Percentiles rank a stretch among this genome's conserved stretches.
phyloP scores from a whole-genome alignment of 2,329 filamentous ascomycete species.

The Alternaria sp. region DNA sequence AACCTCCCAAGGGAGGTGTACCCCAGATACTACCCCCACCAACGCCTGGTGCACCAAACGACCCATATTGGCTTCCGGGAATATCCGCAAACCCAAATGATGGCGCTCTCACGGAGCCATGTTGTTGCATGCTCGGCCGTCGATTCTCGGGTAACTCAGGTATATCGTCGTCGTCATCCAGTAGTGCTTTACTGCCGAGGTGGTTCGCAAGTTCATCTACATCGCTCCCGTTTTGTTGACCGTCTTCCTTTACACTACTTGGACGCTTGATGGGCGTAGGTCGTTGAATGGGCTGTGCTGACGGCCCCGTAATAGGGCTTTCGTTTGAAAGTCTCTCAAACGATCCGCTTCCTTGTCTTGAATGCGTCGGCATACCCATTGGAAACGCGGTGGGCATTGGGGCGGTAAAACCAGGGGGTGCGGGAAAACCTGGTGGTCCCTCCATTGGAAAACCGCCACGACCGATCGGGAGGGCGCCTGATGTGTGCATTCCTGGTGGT shows the following conservation, averaged over 20 bases:
- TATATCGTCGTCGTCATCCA: slow-evolving; percentile 65
- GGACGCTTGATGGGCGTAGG: slow-evolving; percentile 90
- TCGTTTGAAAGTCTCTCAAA: slow-evolving; percentile 65
- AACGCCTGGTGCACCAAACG: slow-evolving; percentile 39
- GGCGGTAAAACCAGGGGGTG: slow-evolving; percentile 51
- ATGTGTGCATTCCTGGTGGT: slow-evolving; percentile 68
- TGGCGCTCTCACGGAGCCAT: slow-evolving; percentile 39
- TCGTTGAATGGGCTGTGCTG: slow-evolving; percentile 78
- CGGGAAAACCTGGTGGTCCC: slow-evolving; percentile 56
- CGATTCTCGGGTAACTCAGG: slow-evolving; percentile 71
- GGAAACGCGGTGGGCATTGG: slow-evolving; percentile 50
- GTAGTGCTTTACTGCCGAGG: slow-evolving; percentile 87
- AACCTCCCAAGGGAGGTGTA: slow-evolving; percentile 54
- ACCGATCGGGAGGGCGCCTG: slow-evolving; percentile 64
- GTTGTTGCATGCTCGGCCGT: slow-evolving; percentile 51
- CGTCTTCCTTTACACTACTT: slow-evolving; percentile 69
- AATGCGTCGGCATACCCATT: slow-evolving; percentile 66
- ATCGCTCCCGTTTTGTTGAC: slow-evolving; percentile 55
- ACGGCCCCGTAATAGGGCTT: slow-evolving; percentile 56
- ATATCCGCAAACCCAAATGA: slow-evolving; percentile 48
- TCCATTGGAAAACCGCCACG: slow-evolving; percentile 65
- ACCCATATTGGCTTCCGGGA: slow-evolving; percentile 44
- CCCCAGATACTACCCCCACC: slow-evolving; percentile 52
- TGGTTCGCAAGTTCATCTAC: slow-evolving; percentile 79
- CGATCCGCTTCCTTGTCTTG: slow-evolving; percentile 77